phyloP scores from a whole-genome alignment of 2,329 filamentous ascomycete species.

The Pseudogymnoascus sp. region DNA sequence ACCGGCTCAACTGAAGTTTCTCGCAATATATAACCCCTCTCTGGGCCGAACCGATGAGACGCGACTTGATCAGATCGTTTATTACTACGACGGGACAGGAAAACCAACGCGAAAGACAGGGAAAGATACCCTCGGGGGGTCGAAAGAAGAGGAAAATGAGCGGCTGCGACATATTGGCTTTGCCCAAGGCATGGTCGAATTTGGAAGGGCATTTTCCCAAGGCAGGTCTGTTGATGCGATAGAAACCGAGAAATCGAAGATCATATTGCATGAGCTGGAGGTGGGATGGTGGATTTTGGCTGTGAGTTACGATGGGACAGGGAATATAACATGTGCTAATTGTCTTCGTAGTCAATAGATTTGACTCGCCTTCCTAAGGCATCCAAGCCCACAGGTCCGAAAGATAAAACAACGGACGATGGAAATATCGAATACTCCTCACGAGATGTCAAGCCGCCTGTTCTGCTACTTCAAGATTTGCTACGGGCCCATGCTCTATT shows the following conservation, averaged over 20 bases:
- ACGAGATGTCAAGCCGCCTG: constrained; percentile 78
- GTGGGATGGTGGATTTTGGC: constrained; percentile 92
- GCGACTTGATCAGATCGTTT: constrained; percentile 78
- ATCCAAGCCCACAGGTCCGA: constrained; percentile 28
- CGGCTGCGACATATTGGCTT: constrained; percentile 87
- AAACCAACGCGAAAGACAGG: constrained; percentile 19
- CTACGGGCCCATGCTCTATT: constrained; percentile 78
- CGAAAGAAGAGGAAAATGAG: constrained; percentile 69
- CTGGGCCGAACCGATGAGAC: constrained; percentile 56
- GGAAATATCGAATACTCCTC: constrained; percentile 70
- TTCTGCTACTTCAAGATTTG: constrained; percentile 72
- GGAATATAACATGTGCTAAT: constrained; percentile 15
- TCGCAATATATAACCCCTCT: constrained; percentile 91
- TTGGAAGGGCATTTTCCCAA: constrained; percentile 79
- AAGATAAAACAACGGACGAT: constrained; percentile 18
- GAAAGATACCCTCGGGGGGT: constrained; percentile 22
- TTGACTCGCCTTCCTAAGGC: constrained; percentile 54
- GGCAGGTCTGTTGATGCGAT: constrained; percentile 73
- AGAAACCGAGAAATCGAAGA: constrained; percentile 82
- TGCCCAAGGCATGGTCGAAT: constrained; percentile 93
- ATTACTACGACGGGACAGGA: constrained; percentile 52
- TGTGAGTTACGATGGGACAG: constrained; percentile 46
- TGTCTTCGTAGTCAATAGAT: constrained; percentile 61
- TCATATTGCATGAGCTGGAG: constrained; percentile 83
- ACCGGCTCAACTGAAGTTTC: constrained; percentile 81